Evolutionary conservation across 129 eudicot species (phyloP).

Genomic region (Smallanthus sonchifolius): DNA sequence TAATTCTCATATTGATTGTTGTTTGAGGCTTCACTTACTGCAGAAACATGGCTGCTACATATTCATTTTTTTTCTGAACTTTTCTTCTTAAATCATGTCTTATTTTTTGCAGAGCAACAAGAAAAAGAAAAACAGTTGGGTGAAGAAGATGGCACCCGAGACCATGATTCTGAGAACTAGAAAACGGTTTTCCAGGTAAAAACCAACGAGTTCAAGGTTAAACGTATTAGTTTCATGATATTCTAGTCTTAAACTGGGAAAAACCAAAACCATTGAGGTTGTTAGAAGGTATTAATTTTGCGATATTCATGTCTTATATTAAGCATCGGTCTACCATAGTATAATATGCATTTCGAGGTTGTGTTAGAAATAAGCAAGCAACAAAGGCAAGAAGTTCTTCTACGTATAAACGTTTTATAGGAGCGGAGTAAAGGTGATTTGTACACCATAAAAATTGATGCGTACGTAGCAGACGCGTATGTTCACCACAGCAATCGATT

Average conservation of each 20-base stretch:
- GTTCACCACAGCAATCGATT: too few relatives aligned
- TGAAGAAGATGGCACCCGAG: conserved; percentile 22
- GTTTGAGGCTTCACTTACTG: neutral
- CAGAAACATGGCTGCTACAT: neutral
- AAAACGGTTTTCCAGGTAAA: neutral
- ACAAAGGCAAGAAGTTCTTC: neutral
- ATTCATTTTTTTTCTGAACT: neutral
- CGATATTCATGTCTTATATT: neutral
- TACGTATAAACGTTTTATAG: neutral
- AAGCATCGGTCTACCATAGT: neutral
- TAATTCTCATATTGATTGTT: neutral
- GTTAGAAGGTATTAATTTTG: neutral
- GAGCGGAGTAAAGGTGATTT: neutral
- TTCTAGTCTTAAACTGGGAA: neutral
- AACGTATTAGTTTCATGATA: neutral
- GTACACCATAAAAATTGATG: neutral
- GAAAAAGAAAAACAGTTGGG: conserved; percentile 35
- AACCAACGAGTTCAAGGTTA: neutral
- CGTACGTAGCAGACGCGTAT: too few relatives aligned
- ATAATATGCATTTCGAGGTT: neutral
- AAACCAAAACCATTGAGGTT: neutral
- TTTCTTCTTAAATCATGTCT: neutral
- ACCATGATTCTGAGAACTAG: conserved; percentile 20
- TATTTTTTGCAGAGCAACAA: conserved; percentile 34
- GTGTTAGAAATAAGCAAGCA: neutral